Evolutionary conservation across 2,329 filamentous ascomycete genomes (phyloP).

Genomic region (Pseudogymnoascus sp.): DNA sequence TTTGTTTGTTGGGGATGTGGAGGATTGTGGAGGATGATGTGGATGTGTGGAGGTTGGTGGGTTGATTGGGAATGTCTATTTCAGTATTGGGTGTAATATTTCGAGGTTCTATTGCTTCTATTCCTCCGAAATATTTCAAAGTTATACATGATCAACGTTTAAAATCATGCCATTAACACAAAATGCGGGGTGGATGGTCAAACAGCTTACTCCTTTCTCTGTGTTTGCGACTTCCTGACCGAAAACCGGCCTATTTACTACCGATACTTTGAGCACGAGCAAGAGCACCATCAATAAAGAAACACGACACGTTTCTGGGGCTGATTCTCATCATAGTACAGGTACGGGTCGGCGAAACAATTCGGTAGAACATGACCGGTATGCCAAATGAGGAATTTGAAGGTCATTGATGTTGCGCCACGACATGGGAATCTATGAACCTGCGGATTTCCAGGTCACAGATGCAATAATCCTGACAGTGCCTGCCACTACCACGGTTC

Average conservation of each 20-base stretch:
- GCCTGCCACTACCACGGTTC: too few species aligned
- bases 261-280: neutral
- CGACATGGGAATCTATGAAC: neutral
- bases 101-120: neutral
- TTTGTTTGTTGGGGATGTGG: constrained; percentile 1
- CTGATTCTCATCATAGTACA: neutral
- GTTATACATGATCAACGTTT: neutral
- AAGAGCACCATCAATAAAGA: neutral
- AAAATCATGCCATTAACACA: neutral
- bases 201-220: neutral
- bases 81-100: neutral
- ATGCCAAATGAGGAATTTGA: neutral
- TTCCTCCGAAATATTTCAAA: neutral
- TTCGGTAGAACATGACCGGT: neutral
- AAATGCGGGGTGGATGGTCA: neutral
- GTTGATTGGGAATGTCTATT: neutral
- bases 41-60: neutral
- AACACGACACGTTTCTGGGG: neutral
- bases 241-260: neutral
- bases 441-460: neutral
- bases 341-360: neutral
- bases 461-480: neutral
- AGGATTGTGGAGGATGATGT: neutral
- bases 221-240: neutral
- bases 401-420: neutral